These are phyloP conservation scores for Barnettozyma siamensis DNA, from an alignment of 805 yeast species.

Conservation along the genomic window DNA sequence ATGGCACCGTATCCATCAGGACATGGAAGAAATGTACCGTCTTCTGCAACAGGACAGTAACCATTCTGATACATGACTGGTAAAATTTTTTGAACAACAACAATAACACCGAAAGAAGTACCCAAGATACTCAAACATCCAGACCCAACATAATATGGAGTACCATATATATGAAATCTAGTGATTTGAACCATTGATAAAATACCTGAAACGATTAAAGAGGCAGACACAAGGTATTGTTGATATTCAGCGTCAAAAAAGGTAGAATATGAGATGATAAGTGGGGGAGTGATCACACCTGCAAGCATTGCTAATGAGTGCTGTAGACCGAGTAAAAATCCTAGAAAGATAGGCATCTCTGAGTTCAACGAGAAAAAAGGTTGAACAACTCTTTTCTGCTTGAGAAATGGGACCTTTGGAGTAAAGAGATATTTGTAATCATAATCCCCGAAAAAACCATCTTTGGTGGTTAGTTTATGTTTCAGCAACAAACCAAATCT, in stretches of 20 bases:
- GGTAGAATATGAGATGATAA: conserved; percentile 63
- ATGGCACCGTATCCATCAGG: conserved; percentile 87
- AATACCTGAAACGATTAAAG: conserved; percentile 65
- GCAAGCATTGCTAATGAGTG: conserved; percentile 90
- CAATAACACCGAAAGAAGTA: conserved; percentile 81
- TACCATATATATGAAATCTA: conserved; percentile 67
- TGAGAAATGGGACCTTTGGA: conserved; percentile 69
- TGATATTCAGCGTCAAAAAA: conserved; percentile 44
- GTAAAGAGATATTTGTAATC: conserved; percentile 75
- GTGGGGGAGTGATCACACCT: conserved; percentile 81
- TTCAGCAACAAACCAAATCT: neutral
- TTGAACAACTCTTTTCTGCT: conserved; percentile 42
- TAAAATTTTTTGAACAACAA: conserved; percentile 69
- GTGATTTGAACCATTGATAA: conserved; percentile 74
- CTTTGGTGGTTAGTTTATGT: conserved; percentile 49
- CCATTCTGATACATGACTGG: conserved; percentile 78
- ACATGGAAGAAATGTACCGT: conserved; percentile 70
- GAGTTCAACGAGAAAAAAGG: conserved; percentile 81
- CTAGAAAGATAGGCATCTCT: conserved; percentile 74
- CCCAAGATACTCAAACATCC: conserved; percentile 89
- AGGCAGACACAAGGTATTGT: conserved; percentile 67
- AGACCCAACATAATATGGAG: conserved; percentile 81
- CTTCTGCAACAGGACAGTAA: conserved; percentile 53
- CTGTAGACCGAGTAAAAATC: conserved; percentile 75
- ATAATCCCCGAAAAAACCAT: conserved; percentile 83